phyloP scores from a whole-genome alignment of 2,329 filamentous ascomycete species.

The Rhinocladiella similis region DNA sequence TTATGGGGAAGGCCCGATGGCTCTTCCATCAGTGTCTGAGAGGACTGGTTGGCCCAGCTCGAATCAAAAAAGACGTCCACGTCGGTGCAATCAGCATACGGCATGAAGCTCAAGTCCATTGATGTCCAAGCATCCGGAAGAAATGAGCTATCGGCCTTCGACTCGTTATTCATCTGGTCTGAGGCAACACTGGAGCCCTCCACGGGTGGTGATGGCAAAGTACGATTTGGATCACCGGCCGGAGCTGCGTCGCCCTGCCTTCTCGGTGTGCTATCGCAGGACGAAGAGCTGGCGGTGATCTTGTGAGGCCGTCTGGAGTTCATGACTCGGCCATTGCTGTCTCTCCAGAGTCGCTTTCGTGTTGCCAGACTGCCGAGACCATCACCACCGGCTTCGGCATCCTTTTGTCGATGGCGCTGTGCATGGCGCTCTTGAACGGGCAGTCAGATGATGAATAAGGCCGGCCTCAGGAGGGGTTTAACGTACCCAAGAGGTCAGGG shows the following conservation, averaged over 20 bases:
- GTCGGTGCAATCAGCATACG: not conserved
- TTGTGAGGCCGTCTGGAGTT: constrained; percentile 29
- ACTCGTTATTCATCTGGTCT: not conserved
- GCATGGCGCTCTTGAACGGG: constrained; percentile 57
- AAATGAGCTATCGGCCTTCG: not conserved
- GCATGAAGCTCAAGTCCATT: not conserved
- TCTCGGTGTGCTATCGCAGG: not conserved
- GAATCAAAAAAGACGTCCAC: not conserved
- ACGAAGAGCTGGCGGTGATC: not conserved
- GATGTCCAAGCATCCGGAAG: not conserved
- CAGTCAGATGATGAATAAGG: too few relatives aligned
- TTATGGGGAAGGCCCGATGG: not conserved
- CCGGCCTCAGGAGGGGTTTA: constrained; percentile 23
- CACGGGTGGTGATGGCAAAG: not conserved
- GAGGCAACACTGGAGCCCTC: not conserved
- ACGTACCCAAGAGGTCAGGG: constrained; percentile 57
- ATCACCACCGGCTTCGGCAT: constrained; percentile 50
- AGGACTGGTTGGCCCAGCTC: not conserved
- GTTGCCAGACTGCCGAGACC: constrained; percentile 49
- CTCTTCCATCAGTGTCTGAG: not conserved
- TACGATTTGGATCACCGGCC: not conserved
- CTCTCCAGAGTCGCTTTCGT: constrained; percentile 49
- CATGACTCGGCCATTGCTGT: constrained; percentile 48
- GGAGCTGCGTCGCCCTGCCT: not conserved
- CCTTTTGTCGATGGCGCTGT: constrained; percentile 50